A percentile compares a stretch with the other conserved stretches of the same genome.
These are phyloP conservation scores for Penicillium corylophilum DNA, from an alignment of 2,329 filamentous ascomycete genomes.

Conservation along the genomic window DNA sequence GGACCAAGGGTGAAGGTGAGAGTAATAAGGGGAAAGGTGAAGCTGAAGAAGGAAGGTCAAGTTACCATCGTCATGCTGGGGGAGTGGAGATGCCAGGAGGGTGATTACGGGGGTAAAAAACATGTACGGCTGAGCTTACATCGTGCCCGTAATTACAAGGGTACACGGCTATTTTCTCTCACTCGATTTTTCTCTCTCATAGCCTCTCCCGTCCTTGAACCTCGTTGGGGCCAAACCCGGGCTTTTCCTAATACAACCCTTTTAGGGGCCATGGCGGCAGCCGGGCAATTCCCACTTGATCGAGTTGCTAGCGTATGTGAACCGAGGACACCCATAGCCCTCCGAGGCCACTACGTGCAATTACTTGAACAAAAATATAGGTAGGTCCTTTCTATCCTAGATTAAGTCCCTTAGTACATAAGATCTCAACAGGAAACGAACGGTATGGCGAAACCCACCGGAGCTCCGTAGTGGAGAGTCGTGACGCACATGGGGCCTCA, in stretches of 20 bases:
- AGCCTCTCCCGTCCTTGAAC: neutral
- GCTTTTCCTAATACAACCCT: neutral
- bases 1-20: slow-evolving; percentile 1
- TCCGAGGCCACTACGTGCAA: no score
- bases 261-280: neutral
- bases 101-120: slow-evolving; percentile 23
- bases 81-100: slow-evolving; percentile 32
- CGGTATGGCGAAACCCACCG: slow-evolving; percentile 11
- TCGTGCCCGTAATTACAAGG: slow-evolving; percentile 14
- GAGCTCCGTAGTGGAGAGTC: slow-evolving; percentile 25
- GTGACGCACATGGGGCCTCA: slow-evolving; percentile 18
- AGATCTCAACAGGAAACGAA: neutral
- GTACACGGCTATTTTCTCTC: neutral
- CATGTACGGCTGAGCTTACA: slow-evolving; percentile 18
- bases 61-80: slow-evolving; percentile 32
- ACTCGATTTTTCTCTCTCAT: neutral
- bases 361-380: no score
- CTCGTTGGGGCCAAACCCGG: neutral
- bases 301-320: no score
- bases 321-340: no score
- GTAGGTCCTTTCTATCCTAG: neutral
- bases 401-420: neutral
- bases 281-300: neutral
- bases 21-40: slow-evolving; percentile 1
- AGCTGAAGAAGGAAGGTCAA: slow-evolving; percentile 3